These are phyloP conservation scores for Arthrobotrys sinensis DNA, from an alignment of 2,329 filamentous ascomycete genomes.

Conservation along the genomic window DNA sequence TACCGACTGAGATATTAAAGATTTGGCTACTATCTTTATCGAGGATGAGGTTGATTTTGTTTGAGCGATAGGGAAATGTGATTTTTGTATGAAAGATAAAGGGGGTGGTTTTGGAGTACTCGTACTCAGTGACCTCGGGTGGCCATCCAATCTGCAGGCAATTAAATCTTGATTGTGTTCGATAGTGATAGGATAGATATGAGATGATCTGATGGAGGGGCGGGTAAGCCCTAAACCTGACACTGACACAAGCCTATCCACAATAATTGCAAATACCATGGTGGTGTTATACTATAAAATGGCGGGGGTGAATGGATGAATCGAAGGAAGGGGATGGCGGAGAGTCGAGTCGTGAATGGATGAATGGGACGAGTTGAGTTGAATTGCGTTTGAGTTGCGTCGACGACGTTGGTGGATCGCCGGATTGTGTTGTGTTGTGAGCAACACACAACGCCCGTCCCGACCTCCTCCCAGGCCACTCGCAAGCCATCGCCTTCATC, in stretches of 20 bases:
- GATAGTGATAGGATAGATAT: conserved; percentile 5
- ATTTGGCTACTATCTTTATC: too few species aligned
- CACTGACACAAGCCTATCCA: conserved; percentile 1
- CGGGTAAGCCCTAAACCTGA: conserved; percentile 60
- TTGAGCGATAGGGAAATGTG: too few species aligned
- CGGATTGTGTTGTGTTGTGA: conserved; percentile 7
- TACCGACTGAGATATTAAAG: too few species aligned
- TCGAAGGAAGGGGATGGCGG: not conserved
- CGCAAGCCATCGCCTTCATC: not conserved
- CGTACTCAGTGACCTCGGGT: not conserved
- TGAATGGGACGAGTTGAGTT: conserved; percentile 37
- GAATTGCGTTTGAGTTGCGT: conserved; percentile 34
- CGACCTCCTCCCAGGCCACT: not conserved
- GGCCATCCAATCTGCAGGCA: too few species aligned
- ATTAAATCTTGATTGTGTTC: conserved; percentile 6
- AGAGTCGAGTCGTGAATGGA: not conserved
- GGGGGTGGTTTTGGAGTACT: too few species aligned
- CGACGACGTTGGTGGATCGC: not conserved
- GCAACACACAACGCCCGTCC: conserved; percentile 16
- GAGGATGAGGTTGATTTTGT: too few species aligned
- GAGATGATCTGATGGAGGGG: conserved; percentile 36
- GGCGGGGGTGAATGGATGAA: conserved; percentile 1
- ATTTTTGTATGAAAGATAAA: too few species aligned
- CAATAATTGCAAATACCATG: not conserved
- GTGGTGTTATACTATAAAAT: not conserved